Evolutionary conservation across 805 yeast species (phyloP), one percentile per base, ranked within the genome.

Genomic region (Candida ascalaphidarum): DNA sequence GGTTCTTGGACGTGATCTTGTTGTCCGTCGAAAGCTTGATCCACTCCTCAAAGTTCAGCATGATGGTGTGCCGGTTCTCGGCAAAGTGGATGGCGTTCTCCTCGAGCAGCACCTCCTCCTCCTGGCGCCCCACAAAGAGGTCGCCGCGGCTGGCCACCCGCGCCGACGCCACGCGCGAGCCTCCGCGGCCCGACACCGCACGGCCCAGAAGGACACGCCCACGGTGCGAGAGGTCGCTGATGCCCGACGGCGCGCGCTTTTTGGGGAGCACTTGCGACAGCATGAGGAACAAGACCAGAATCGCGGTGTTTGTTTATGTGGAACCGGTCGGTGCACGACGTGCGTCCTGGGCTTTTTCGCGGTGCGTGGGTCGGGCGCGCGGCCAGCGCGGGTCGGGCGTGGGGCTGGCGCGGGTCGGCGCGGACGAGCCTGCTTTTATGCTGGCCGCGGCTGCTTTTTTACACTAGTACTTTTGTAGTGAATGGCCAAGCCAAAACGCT

Each of bases 11-110:
- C 14, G 68, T 69, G 44, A 70, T 65, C 41, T 68, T 69, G 46
- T 69, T 61, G 36, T 61, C 67, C 3, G 65, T 60, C 5, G 69
- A 58, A 22, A 65, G 48, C 34, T 65, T 64, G 45, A 65, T 64
- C 72, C 72, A 65, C 40, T 64, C 70, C 40, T 65, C 71, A 40
- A 65, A 65, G 15, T 40, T 61, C 21, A 62, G 51, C 39, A 62
- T 41, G 33, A 62, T 61, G 12, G 68, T 61, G 32, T 60, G 56
- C 31, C 44, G 56, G 41, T 62, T 62, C 27, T 58, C 64, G 33
- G 59, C 58, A 36, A 62, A 62, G 30, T 55, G 56, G 27, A 62
- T 61, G 31, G 61, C 63, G 26, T 55, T 58, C 23, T 61, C 68
- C n/a, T n/a, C n/a, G n/a, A n/a, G n/a, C 24, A 41, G 36, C 17